Evolutionary conservation across 768 basidiomycete species (phyloP).

Genomic region (Lyophyllum semitale): DNA sequence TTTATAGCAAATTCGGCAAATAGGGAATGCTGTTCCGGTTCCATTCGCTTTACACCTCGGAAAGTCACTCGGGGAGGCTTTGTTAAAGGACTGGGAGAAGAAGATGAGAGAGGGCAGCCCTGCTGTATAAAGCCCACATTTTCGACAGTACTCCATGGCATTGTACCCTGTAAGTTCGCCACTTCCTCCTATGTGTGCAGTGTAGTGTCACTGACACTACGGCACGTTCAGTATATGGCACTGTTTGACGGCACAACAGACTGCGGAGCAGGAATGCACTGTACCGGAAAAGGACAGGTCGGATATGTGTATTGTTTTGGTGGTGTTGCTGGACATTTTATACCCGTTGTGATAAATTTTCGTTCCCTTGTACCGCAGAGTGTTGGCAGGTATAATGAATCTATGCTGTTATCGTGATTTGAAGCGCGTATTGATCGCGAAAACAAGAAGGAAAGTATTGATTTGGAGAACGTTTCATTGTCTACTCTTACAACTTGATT

Average conservation of each 20-base stretch:
- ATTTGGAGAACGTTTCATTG: no score
- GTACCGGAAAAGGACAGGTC: no score
- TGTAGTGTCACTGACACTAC: background rate
- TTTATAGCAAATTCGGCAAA: conserved; percentile 69
- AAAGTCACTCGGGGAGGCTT: conserved; percentile 43
- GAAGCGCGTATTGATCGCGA: no score
- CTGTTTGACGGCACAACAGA: background rate
- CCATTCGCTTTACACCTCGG: conserved; percentile 69
- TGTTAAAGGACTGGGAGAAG: conserved; percentile 47
- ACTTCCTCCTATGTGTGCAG: background rate
- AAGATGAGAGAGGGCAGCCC: conserved; percentile 47
- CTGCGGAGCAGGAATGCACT: no score
- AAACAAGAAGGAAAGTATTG: no score
- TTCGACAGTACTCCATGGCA: no score
- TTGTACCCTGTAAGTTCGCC: background rate
- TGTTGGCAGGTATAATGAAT: no score
- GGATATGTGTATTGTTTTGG: no score
- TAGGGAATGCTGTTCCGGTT: conserved; percentile 80
- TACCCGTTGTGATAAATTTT: no score
- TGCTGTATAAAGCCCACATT: conserved; percentile 25
- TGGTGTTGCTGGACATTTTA: no score
- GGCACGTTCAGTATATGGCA: background rate
- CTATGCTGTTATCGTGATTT: no score
- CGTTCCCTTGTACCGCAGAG: no score
- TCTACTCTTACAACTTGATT: background rate